Conservation (phyloP, 805 yeast species). For the Candida pseudoglaebosa region DNA sequence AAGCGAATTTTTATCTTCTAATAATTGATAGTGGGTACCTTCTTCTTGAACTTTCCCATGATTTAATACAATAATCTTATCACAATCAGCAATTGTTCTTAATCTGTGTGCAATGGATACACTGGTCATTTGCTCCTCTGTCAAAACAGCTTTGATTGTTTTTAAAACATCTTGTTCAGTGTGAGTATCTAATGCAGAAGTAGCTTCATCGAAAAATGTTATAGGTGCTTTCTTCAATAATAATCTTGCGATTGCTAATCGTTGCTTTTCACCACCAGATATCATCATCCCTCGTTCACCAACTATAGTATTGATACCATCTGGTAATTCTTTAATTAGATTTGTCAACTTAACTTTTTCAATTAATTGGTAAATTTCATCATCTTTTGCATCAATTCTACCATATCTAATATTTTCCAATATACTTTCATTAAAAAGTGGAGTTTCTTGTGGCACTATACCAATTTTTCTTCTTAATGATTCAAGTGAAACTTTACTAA, state of each 20-base stretch:
- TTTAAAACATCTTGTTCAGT: slow-evolving; percentile 82
- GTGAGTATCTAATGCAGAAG: slow-evolving; percentile 93
- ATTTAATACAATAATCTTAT: slow-evolving; percentile 82
- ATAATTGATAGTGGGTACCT: slow-evolving; percentile 71
- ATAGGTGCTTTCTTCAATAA: slow-evolving; percentile 81
- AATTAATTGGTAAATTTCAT: slow-evolving; percentile 63
- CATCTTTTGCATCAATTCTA: slow-evolving; percentile 64
- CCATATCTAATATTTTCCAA: slow-evolving; percentile 88
- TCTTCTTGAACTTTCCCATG: slow-evolving; percentile 81
- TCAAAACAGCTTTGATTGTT: slow-evolving; percentile 68
- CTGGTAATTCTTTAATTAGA: slow-evolving; percentile 69
- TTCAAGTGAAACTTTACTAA: slow-evolving; percentile 68
- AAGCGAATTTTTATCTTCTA: slow-evolving; percentile 53
- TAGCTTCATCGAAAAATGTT: slow-evolving; percentile 94
- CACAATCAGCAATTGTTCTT: slow-evolving; percentile 91
- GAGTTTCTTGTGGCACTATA: slow-evolving; percentile 97
- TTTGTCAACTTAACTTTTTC: slow-evolving; percentile 63
- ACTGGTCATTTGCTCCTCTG: slow-evolving; percentile 59
- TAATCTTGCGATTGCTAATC: slow-evolving; percentile 91
- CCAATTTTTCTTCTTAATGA: slow-evolving; percentile 74
- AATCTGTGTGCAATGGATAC: slow-evolving; percentile 91
- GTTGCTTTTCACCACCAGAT: slow-evolving; percentile 98
- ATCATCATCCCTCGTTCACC: slow-evolving; percentile 99
- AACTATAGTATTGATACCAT: slow-evolving; percentile 79
- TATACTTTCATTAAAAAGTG: slow-evolving; percentile 87